Evolutionary conservation across 1,139 yeast genomes (phyloP).

Genomic region (Magnusiomyces fungicola): DNA sequence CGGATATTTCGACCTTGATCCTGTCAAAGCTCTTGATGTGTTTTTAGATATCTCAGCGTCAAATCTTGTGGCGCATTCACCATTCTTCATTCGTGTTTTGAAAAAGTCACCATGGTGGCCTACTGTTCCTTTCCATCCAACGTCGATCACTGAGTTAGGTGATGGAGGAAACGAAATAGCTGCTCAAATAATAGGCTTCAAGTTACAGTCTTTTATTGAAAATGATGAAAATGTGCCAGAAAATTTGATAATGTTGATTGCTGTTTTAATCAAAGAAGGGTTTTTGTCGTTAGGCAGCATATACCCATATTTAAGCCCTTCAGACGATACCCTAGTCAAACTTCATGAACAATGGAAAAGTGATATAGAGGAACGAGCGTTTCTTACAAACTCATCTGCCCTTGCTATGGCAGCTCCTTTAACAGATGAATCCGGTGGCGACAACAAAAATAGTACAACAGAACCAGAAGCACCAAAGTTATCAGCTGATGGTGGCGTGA

Average conservation of each 20-base stretch:
- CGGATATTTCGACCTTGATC: conserved; percentile 76
- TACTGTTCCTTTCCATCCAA: conserved; percentile 30
- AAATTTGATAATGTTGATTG: conserved; percentile 41
- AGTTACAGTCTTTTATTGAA: conserved; percentile 36
- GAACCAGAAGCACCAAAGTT: conserved; percentile 15
- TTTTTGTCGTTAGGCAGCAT: conserved; percentile 59
- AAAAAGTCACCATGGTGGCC: conserved; percentile 66
- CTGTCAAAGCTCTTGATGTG: conserved; percentile 60
- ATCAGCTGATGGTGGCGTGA: conserved; percentile 18
- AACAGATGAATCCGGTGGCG: conserved; percentile 34
- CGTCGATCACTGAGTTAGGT: conserved; percentile 32
- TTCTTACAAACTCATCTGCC: conserved; percentile 66
- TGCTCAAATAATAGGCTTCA: conserved; percentile 53
- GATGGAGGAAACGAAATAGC: conserved; percentile 55
- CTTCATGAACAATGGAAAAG: conserved; percentile 44
- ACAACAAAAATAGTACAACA: conserved; percentile 11
- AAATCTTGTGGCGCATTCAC: conserved; percentile 40
- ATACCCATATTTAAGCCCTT: conserved; percentile 49
- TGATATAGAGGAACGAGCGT: conserved; percentile 53
- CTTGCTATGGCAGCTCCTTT: conserved; percentile 85
- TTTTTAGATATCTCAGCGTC: conserved; percentile 46
- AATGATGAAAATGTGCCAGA: conserved; percentile 38
- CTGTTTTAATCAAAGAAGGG: conserved; percentile 60
- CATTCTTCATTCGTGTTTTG: conserved; percentile 45
- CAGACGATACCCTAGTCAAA: conserved; percentile 35